These are phyloP conservation scores for Beauveria australis DNA, from an alignment of 2,329 filamentous ascomycete genomes.

Conservation along the genomic window DNA sequence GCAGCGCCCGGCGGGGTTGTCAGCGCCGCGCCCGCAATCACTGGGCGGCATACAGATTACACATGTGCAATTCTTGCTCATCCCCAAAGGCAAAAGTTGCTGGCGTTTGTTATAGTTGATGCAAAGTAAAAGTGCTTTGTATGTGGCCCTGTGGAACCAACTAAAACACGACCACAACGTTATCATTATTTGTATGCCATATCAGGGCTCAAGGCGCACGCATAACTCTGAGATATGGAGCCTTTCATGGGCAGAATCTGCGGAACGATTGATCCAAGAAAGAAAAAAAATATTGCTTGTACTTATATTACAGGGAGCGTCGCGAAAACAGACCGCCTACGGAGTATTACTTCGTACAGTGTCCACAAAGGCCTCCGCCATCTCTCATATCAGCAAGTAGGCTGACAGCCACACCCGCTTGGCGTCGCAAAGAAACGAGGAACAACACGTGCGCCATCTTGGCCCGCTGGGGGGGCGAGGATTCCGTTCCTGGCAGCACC, in stretches of 20 bases:
- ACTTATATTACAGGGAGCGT: background rate
- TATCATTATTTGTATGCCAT: too few species aligned
- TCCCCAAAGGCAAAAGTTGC: too few species aligned
- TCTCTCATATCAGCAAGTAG: background rate
- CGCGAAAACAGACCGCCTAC: background rate
- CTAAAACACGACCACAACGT: too few species aligned
- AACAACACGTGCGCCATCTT: background rate
- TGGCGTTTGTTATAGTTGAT: too few species aligned
- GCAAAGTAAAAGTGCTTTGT: too few species aligned
- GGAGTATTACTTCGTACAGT: background rate
- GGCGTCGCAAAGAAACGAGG: background rate
- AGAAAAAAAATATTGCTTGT: too few species aligned
- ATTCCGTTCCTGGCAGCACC: background rate
- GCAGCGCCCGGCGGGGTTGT: background rate
- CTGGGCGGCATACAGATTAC: background rate
- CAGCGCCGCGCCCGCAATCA: background rate
- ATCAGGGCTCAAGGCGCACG: background rate
- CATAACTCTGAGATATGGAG: too few species aligned
- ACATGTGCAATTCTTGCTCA: background rate
- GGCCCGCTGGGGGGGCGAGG: background rate
- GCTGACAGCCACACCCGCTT: constrained; percentile 5
- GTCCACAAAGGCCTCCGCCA: background rate
- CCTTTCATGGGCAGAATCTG: background rate
- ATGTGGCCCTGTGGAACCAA: too few species aligned
- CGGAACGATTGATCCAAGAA: background rate